Percentiles rank a stretch among this genome's conserved stretches.
Conservation (phyloP, 768 basidiomycete species). For the Amanita inopinata region DNA sequence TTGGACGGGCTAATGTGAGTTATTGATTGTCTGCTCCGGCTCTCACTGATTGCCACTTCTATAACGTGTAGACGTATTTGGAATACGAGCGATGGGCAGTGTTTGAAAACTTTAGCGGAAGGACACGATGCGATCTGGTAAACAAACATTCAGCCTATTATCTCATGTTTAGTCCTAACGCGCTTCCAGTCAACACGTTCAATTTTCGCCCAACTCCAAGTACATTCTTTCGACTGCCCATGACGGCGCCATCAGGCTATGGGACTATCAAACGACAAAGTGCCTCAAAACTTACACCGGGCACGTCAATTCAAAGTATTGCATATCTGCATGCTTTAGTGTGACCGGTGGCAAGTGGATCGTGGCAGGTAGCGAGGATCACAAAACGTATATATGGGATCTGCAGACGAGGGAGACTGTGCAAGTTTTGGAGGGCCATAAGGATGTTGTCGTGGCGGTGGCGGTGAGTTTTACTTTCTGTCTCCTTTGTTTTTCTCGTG, state of each 20-base stretch:
- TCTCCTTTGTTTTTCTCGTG: slow-evolving; percentile 7
- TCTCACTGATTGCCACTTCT: slow-evolving; percentile 5
- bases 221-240: slow-evolving; percentile 92
- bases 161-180: neutral
- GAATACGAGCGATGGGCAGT: slow-evolving; percentile 88
- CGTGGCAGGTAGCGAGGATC: slow-evolving; percentile 84
- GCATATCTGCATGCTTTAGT: slow-evolving; percentile 76
- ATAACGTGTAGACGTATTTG: slow-evolving; percentile 71
- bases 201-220: slow-evolving; percentile 93
- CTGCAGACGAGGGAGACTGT: slow-evolving; percentile 80
- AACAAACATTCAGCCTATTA: slow-evolving; percentile 5
- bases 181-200: slow-evolving; percentile 77
- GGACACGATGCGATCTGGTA: slow-evolving; percentile 80
- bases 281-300: slow-evolving; percentile 87
- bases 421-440: slow-evolving; percentile 70
- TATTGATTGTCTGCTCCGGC: slow-evolving; percentile 5
- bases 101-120: slow-evolving; percentile 91
- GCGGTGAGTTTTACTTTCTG: slow-evolving; percentile 37
- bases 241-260: slow-evolving; percentile 86
- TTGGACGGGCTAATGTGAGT: slow-evolving; percentile 91
- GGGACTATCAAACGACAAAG: slow-evolving; percentile 89
- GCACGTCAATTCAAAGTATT: slow-evolving; percentile 76
- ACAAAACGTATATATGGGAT: slow-evolving; percentile 88
- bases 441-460: slow-evolving; percentile 73
- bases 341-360: slow-evolving; percentile 87